Percentiles rank a stretch among this genome's conserved stretches.
Evolutionary conservation across 495 filamentous ascomycete genomes (phyloP).

Genomic region (Daldinia loculata): DNA sequence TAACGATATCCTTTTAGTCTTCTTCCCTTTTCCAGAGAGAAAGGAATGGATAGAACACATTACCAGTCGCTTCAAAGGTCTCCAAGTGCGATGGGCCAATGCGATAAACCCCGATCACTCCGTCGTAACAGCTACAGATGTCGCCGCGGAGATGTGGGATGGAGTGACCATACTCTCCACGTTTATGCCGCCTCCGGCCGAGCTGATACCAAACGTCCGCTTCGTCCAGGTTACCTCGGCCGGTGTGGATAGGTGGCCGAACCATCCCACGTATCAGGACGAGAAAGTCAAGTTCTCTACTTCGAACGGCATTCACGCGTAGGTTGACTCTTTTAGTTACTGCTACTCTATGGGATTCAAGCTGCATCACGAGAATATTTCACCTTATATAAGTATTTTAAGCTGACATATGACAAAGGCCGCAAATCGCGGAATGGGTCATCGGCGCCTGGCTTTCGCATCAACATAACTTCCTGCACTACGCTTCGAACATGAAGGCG

Average conservation of each 20-base stretch:
- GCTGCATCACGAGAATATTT: not conserved
- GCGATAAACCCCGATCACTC: not conserved
- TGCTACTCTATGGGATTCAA: not conserved
- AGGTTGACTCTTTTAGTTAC: not conserved
- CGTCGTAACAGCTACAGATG: slow-evolving; percentile 1
- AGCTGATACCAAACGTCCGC: slow-evolving; percentile 43
- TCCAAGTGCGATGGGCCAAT: slow-evolving; percentile 44
- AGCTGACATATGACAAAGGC: slow-evolving; percentile 31
- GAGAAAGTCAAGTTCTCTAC: slow-evolving; percentile 45
- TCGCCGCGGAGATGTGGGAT: slow-evolving; percentile 34
- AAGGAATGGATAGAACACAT: slow-evolving; percentile 42
- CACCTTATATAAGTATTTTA: not conserved
- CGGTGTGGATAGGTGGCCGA: slow-evolving; percentile 47
- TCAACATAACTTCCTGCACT: slow-evolving; percentile 45
- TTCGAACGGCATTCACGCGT: slow-evolving; percentile 42
- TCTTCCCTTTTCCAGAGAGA: slow-evolving; percentile 18
- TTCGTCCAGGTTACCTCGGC: slow-evolving; percentile 48
- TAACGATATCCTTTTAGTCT: slow-evolving; percentile 38
- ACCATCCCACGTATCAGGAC: slow-evolving; percentile 43
- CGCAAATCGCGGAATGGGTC: slow-evolving; percentile 58
- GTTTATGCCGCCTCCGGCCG: slow-evolving; percentile 28
- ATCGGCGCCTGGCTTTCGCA: slow-evolving; percentile 51
- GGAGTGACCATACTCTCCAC: slow-evolving; percentile 44
- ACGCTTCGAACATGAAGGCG: slow-evolving; percentile 31
- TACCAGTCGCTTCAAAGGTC: slow-evolving; percentile 39